Conservation (phyloP, 23 red algal genomes). For the Gracilaria gracilis region DNA sequence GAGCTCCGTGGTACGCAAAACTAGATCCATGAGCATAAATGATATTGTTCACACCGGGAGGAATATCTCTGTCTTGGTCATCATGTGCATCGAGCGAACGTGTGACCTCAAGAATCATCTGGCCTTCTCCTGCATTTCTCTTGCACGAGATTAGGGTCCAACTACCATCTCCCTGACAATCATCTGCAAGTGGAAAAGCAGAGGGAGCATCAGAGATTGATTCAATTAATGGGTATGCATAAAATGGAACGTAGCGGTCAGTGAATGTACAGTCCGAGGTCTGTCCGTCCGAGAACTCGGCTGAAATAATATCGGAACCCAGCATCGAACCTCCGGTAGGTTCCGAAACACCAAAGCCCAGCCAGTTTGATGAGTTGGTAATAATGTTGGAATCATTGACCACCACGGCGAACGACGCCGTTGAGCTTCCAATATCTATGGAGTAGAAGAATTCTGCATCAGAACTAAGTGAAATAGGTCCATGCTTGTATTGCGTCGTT, state of each 20-base stretch:
- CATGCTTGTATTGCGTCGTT: not conserved
- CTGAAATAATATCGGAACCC: conserved; percentile 66
- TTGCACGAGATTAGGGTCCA: conserved; percentile 48
- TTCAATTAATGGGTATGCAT: conserved; percentile 44
- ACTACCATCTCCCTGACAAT: conserved; percentile 43
- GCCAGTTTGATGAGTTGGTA: conserved; percentile 11
- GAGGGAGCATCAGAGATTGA: conserved; percentile 14
- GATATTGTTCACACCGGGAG: conserved; percentile 27
- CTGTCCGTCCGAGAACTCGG: conserved; percentile 25
- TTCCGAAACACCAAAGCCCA: conserved; percentile 56
- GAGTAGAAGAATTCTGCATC: conserved; percentile 28
- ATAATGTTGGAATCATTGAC: conserved; percentile 33
- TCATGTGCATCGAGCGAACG: conserved; percentile 54
- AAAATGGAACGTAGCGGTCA: conserved; percentile 70
- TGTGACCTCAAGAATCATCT: conserved; percentile 43
- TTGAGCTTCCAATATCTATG: not conserved
- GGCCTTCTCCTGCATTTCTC: not conserved
- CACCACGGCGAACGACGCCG: conserved; percentile 35
- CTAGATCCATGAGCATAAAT: conserved; percentile 53
- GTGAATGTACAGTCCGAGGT: conserved; percentile 29
- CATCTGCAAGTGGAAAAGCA: conserved; percentile 58
- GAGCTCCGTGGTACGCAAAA: conserved; percentile 40
- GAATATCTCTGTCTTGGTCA: conserved; percentile 52
- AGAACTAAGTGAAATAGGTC: not conserved
- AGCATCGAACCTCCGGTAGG: conserved; percentile 62